These are phyloP conservation scores for Myriosclerotinia duriaeana DNA, from an alignment of 2,329 filamentous ascomycete genomes.

Conservation along the genomic window DNA sequence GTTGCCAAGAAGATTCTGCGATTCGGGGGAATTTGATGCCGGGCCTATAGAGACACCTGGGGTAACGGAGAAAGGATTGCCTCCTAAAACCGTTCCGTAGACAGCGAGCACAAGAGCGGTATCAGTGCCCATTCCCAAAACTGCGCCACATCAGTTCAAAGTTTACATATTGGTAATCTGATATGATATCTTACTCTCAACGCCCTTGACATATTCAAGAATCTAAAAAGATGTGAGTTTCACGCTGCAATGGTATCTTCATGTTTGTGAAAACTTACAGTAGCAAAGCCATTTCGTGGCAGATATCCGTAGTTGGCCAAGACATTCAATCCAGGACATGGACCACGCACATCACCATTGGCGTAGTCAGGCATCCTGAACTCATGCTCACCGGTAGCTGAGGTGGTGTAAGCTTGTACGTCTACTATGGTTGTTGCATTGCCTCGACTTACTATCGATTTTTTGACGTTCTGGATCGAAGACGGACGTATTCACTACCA, in stretches of 20 bases:
- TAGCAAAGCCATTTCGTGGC: background rate
- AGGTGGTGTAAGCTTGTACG: background rate
- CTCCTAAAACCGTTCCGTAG: background rate
- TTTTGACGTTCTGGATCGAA: too few species aligned
- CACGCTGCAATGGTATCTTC: constrained; percentile 35
- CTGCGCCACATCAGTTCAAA: constrained; percentile 26
- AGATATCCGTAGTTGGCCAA: constrained; percentile 3
- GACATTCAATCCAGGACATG: constrained; percentile 8
- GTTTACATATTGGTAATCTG: too few species aligned
- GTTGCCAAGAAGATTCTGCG: constrained; percentile 31
- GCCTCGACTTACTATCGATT: too few species aligned
- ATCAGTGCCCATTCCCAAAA: constrained; percentile 16
- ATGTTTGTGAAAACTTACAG: constrained; percentile 15
- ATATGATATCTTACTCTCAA: too few species aligned
- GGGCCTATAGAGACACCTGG: background rate
- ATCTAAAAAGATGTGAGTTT: too few species aligned
- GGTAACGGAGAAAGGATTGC: background rate
- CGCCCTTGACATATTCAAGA: too few species aligned
- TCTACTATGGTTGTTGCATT: too few species aligned
- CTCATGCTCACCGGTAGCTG: background rate
- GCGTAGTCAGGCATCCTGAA: background rate
- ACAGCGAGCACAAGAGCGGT: background rate
- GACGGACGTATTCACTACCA: too few species aligned
- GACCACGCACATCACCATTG: background rate
- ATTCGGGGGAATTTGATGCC: background rate